A percentile compares a stretch with the other conserved stretches of the same genome.
phyloP scores from a whole-genome alignment of 805 yeast species.

The Lachancea kluyveri region DNA sequence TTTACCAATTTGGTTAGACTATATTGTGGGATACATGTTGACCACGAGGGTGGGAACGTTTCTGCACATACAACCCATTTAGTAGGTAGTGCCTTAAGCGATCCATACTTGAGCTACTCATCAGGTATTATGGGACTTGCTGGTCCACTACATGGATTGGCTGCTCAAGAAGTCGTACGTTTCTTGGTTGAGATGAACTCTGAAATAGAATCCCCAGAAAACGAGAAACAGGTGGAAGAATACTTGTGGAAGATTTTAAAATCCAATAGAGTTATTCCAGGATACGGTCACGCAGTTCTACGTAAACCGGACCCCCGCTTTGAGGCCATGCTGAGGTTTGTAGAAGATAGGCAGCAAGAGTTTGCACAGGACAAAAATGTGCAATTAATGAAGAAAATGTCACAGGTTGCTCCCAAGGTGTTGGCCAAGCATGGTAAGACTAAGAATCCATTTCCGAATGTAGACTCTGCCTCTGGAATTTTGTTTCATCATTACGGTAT shows the following conservation, averaged over 20 bases:
- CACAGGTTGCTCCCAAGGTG: constrained; percentile 69
- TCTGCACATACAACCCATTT: constrained; percentile 83
- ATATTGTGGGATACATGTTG: constrained; percentile 70
- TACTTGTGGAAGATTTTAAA: constrained; percentile 75
- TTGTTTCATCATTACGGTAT: constrained; percentile 76
- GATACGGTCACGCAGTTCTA: constrained; percentile 83
- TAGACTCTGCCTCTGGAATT: constrained; percentile 75
- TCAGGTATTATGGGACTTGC: constrained; percentile 84
- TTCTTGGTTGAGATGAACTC: constrained; percentile 60
- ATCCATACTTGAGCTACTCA: constrained; percentile 71
- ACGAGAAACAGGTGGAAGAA: constrained; percentile 50
- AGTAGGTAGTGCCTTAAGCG: constrained; percentile 77
- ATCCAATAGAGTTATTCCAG: constrained; percentile 81
- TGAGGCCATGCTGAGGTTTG: constrained; percentile 67
- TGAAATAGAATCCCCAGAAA: constrained; percentile 32
- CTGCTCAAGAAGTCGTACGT: constrained; percentile 79
- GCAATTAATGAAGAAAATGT: constrained; percentile 58
- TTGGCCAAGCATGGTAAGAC: constrained; percentile 76
- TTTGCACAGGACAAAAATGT: constrained; percentile 60
- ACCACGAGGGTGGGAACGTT: constrained; percentile 85
- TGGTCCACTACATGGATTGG: constrained; percentile 85
- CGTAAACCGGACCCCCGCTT: constrained; percentile 82
- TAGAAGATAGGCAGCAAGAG: constrained; percentile 43
- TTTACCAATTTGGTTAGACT: constrained; percentile 67
- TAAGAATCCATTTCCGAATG: constrained; percentile 82